phyloP scores from a whole-genome alignment of 352 stramenopile genomes.

The Globisporangium irregulare region DNA sequence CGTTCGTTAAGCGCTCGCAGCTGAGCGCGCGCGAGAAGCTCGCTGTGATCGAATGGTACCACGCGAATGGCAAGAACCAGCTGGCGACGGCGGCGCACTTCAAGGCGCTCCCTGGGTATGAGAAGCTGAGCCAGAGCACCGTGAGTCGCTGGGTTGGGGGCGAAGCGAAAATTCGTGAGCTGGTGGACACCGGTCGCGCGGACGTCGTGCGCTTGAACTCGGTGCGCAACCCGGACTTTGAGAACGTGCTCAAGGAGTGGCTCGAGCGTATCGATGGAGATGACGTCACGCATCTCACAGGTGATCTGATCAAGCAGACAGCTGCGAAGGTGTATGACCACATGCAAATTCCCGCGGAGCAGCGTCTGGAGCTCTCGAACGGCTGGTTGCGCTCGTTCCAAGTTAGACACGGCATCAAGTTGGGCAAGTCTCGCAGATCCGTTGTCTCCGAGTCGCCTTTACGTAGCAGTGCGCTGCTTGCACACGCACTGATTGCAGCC shows the following conservation, averaged over 20 bases:
- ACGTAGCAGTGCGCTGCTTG: neutral
- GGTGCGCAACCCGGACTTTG: conserved; percentile 21
- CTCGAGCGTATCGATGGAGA: conserved; percentile 13
- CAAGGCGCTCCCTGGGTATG: conserved; percentile 10
- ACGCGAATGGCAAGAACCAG: conserved; percentile 19
- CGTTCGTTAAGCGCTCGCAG: conserved; percentile 17
- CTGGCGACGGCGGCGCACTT: conserved; percentile 16
- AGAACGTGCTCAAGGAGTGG: conserved; percentile 22
- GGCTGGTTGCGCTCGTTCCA: conserved; percentile 24
- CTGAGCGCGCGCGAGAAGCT: conserved; percentile 22
- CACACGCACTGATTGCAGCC: neutral
- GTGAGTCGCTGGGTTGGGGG: conserved; percentile 21
- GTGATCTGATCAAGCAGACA: conserved; percentile 20
- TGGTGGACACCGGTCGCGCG: conserved; percentile 9
- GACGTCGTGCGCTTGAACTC: conserved; percentile 16
- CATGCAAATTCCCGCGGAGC: conserved; percentile 9
- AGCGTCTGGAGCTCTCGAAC: conserved; percentile 26
- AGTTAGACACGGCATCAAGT: conserved; percentile 4
- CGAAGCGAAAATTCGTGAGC: conserved; percentile 21
- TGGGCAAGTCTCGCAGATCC: conserved; percentile 1
- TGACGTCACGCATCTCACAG: conserved; percentile 14
- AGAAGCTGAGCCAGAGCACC: conserved; percentile 23
- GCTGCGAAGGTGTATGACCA: conserved; percentile 25
- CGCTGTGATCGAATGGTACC: conserved; percentile 19
- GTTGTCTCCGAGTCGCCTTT: neutral